These are phyloP conservation scores for Cucumis melo DNA, from an alignment of 306 rosid genomes.

Conservation along the genomic window DNA sequence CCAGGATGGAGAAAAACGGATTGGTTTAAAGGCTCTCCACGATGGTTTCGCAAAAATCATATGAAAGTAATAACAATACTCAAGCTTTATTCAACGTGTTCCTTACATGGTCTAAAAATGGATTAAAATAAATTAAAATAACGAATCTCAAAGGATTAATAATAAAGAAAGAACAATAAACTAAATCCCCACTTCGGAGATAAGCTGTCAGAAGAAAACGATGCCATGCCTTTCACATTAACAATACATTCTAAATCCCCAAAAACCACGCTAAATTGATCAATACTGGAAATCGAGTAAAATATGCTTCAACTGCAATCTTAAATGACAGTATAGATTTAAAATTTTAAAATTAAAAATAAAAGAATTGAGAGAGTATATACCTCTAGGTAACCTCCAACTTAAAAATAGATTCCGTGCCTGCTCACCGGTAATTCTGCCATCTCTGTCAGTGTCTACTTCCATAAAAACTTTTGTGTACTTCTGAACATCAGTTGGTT, in stretches of 20 bases:
- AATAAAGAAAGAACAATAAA: not conserved
- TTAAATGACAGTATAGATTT: not conserved
- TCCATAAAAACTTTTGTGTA: constrained; percentile 77
- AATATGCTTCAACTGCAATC: not conserved
- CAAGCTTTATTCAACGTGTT: not conserved
- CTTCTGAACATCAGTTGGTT: constrained; percentile 83
- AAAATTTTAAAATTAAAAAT: too few species aligned
- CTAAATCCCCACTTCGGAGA: not conserved
- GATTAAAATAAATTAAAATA: not conserved
- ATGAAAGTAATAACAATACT: not conserved
- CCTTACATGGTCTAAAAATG: not conserved
- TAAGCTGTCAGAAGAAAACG: not conserved
- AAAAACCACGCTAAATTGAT: not conserved
- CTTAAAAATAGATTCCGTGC: constrained; percentile 87
- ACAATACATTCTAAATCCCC: not conserved
- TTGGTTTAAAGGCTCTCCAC: not conserved
- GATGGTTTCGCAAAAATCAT: not conserved
- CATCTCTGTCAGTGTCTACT: constrained; percentile 91
- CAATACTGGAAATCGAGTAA: not conserved
- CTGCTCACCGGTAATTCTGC: constrained; percentile 89
- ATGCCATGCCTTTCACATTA: not conserved
- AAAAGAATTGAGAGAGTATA: not conserved
- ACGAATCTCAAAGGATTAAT: not conserved
- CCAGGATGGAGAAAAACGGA: not conserved
- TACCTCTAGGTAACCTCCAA: constrained; percentile 98